These are phyloP conservation scores for Pestalotiopsis sp. DNA, from an alignment of 2,329 filamentous ascomycete species.

Conservation along the genomic window DNA sequence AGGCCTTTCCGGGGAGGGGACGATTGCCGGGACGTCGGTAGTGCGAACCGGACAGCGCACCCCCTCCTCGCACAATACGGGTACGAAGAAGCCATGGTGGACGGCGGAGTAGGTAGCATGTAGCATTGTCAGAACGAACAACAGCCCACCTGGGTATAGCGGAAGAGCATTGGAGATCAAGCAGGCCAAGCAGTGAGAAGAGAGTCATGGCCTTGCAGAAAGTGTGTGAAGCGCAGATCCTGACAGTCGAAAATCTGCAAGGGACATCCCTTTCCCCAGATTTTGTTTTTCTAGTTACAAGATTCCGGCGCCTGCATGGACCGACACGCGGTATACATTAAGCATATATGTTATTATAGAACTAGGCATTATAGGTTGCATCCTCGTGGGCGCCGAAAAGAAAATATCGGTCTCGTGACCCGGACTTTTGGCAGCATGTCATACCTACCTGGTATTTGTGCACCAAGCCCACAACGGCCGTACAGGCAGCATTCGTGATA, in stretches of 20 bases:
- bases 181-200: background rate
- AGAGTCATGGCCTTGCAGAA: background rate
- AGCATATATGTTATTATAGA: background rate
- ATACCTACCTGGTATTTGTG: background rate
- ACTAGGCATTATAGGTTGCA: background rate
- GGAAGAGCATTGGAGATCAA: background rate
- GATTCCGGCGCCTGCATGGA: conserved; percentile 1
- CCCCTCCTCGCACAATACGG: background rate
- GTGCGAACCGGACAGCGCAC: background rate
- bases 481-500: background rate
- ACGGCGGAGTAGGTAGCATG: background rate
- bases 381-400: background rate
- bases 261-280: conserved; percentile 10
- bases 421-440: background rate
- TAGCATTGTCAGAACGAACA: background rate
- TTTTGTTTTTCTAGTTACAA: background rate
- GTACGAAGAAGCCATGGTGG: background rate
- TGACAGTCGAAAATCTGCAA: conserved; percentile 2
- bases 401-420: background rate
- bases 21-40: conserved; percentile 6
- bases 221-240: background rate
- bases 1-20: background rate
- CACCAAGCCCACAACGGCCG: background rate
- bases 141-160: background rate
- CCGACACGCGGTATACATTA: conserved; percentile 3